Conservation (phyloP, 2,329 filamentous ascomycete species). For the Alternaria metachromatica region DNA sequence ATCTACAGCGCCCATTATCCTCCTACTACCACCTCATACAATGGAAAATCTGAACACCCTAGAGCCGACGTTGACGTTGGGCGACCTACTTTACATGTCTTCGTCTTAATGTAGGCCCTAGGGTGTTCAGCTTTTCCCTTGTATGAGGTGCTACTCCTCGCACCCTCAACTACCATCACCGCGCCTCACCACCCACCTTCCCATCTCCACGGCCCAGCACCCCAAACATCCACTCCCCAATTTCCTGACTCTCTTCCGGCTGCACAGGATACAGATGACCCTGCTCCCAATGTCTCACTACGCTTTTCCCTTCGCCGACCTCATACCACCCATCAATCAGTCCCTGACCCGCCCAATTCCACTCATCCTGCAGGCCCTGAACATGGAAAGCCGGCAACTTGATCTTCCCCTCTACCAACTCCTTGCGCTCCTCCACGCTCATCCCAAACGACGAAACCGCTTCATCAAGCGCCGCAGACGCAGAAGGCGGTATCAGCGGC, state of each 20-base stretch:
- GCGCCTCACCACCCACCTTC: not conserved
- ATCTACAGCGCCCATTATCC: too few species aligned
- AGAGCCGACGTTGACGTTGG: too few species aligned
- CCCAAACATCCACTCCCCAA: slow-evolving; percentile 35
- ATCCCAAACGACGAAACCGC: not conserved
- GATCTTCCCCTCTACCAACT: slow-evolving; percentile 27
- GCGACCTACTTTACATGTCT: too few species aligned
- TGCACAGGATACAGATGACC: slow-evolving; percentile 47
- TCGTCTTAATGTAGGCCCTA: too few species aligned
- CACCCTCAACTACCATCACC: not conserved
- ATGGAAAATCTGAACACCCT: too few species aligned
- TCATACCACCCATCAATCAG: slow-evolving; percentile 40
- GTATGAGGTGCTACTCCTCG: not conserved
- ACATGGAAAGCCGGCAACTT: slow-evolving; percentile 42
- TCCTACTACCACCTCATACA: not conserved
- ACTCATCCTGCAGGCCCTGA: slow-evolving; percentile 43
- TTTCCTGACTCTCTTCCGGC: slow-evolving; percentile 39
- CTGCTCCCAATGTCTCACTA: slow-evolving; percentile 37
- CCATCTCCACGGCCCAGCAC: slow-evolving; percentile 2
- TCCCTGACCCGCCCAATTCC: slow-evolving; percentile 39
- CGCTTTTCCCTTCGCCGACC: slow-evolving; percentile 29
- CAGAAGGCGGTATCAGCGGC: slow-evolving; percentile 29
- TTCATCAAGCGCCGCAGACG: slow-evolving; percentile 7
- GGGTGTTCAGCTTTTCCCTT: too few species aligned
- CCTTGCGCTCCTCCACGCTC: slow-evolving; percentile 13